These are phyloP conservation scores for Strigomonas culicis DNA, from an alignment of 208 protist species.

Conservation along the genomic window DNA sequence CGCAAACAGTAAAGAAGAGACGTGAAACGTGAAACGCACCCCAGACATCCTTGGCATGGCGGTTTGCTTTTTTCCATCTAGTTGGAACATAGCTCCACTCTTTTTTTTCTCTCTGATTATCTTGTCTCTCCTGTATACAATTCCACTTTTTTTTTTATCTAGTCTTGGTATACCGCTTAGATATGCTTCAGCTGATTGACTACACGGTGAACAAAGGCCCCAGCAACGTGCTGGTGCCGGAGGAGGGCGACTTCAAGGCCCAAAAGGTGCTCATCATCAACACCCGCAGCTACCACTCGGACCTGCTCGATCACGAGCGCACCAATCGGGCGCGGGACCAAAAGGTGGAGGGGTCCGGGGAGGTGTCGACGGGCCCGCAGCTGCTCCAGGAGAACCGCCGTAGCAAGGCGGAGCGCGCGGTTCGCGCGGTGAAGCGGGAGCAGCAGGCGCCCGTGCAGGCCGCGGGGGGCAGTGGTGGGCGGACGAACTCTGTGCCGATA, in stretches of 20 bases:
- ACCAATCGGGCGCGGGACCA: slow-evolving; percentile 1
- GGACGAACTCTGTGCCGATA: no score
- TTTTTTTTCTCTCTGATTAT: slow-evolving; percentile 13
- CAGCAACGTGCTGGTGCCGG: slow-evolving; percentile 17
- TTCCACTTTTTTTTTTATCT: not conserved
- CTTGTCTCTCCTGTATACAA: not conserved
- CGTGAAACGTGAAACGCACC: no score
- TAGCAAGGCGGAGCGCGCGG: not conserved
- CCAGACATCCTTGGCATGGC: no score
- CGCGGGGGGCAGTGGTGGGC: no score
- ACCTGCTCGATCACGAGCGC: slow-evolving; percentile 23
- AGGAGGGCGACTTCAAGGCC: slow-evolving; percentile 17
- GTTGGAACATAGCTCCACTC: not conserved
- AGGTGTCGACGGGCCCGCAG: no score
- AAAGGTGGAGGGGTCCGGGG: not conserved
- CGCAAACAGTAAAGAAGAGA: no score
- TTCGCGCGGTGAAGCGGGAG: not conserved
- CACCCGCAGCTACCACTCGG: slow-evolving; percentile 43
- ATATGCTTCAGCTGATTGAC: slow-evolving; percentile 21
- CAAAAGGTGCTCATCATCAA: slow-evolving; percentile 68
- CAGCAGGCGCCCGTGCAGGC: not conserved
- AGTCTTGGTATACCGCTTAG: not conserved
- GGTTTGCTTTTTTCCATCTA: not conserved
- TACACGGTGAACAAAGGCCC: slow-evolving; percentile 13
- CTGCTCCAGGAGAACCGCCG: slow-evolving; percentile 2